Evolutionary conservation across 1,284 basidiomycete genomes (phyloP).

Genomic region (Phenoliferia sp.): DNA sequence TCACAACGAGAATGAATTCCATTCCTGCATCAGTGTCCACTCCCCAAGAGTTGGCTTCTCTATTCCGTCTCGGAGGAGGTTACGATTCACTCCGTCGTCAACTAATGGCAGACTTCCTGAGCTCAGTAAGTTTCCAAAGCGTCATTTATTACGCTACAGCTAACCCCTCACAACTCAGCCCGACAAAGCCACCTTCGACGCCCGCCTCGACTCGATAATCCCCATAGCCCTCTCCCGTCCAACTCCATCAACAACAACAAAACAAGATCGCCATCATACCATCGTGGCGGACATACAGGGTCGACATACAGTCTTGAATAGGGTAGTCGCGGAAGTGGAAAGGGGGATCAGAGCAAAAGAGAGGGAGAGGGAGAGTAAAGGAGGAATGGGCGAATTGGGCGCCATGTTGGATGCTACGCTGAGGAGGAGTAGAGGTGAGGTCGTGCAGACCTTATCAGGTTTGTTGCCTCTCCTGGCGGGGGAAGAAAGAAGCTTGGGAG

Average conservation of each 20-base stretch:
- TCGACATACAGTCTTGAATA: background rate
- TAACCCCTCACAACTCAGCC: background rate
- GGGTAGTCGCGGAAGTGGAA: background rate
- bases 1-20: no score
- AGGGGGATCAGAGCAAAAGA: background rate
- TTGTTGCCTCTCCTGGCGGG: no score
- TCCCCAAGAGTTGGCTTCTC: slow-evolving; percentile 9
- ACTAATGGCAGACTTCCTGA: slow-evolving; percentile 17
- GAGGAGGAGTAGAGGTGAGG: background rate
- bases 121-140: slow-evolving; percentile 12
- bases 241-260: background rate
- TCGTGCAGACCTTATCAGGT: no score
- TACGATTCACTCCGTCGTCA: slow-evolving; percentile 19
- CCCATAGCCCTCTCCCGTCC: background rate
- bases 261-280: slow-evolving; percentile 9
- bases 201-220: slow-evolving; percentile 16
- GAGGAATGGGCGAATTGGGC: background rate
- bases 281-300: slow-evolving; percentile 4
- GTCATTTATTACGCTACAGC: background rate
- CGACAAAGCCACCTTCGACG: slow-evolving; percentile 12
- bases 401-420: background rate
- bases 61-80: slow-evolving; percentile 14
- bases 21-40: background rate
- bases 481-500: no score
- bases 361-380: slow-evolving; percentile 1